Base-by-base conservation (phyloP, 257 asterid genomes). In the Eucommia ulmoides region DNA sequence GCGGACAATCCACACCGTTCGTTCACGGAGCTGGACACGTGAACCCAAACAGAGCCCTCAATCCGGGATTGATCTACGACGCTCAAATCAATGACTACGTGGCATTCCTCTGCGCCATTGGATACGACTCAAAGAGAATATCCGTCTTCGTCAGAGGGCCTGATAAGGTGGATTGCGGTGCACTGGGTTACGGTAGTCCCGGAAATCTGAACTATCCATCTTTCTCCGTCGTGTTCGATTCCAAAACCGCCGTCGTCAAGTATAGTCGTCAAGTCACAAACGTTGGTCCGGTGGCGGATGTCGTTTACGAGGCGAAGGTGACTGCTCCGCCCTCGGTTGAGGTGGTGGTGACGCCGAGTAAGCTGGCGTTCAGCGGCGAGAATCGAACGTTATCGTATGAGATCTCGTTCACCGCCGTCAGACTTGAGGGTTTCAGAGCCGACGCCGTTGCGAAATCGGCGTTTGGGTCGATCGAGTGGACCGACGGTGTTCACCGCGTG, bases 171-270 rank as follows among this genome's bases (percentile, higher is more conserved):
- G 83, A 85, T 57, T 89, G 98, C 41, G 57, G 58, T 20, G 52
- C 56, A 7, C 24, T 56, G 9, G 74, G 71, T 24, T 58, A 78
- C 20, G 60, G 52, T 54, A 73, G 68, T 7, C 92, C 98, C 0
- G 98, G 98, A 0, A 63, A 83, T 41, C 53, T 89, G 82, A 89
- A 89, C 49, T 86, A 85, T 63, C 96, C 98, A 20, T 79, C 98
- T 0, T 85, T 89, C 21, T 75, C 94, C 1, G 94, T 83, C 4
- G 88, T 75, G 4, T 85, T 85, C 26, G 1, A 22, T 3, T 64
- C 74, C 7, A 22, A 45, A 1, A 52, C 23, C 0, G 19, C 66
- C 1, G 73, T 45, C 63, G 88, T 83, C n/a, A 89, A 61, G 57
- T 86, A 83, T 20, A 80, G 54, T 49, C 72, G 98, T 42, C 69